Evolutionary conservation across 2,329 filamentous ascomycete genomes (phyloP).

Genomic region (Ascocoryne sarcoides): DNA sequence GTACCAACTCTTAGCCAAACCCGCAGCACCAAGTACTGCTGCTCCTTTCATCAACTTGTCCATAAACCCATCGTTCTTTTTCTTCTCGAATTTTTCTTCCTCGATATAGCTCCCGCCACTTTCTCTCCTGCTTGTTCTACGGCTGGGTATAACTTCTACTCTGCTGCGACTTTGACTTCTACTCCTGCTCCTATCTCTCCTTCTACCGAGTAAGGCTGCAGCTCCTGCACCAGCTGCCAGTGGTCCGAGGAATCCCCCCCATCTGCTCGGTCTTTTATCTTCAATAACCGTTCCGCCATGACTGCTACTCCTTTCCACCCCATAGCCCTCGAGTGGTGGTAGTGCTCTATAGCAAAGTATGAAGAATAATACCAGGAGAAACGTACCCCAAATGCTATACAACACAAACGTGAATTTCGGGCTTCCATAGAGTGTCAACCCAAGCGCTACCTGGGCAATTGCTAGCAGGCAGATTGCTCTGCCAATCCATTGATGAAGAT

Average conservation of each 20-base stretch:
- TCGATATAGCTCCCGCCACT: constrained; percentile 46
- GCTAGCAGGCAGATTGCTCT: constrained; percentile 70
- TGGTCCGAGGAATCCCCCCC: constrained; percentile 42
- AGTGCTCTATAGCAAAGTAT: constrained; percentile 63
- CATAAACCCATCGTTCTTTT: constrained; percentile 46
- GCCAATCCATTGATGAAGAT: constrained; percentile 80
- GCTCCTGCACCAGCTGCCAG: constrained; percentile 50
- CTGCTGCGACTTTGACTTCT: constrained; percentile 15
- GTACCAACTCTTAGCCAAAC: constrained; percentile 50
- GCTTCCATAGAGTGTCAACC: constrained; percentile 85
- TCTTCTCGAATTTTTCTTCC: constrained; percentile 51
- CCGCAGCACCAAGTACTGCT: constrained; percentile 53
- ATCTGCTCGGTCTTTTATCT: constrained; percentile 34
- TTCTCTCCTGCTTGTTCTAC: constrained; percentile 37
- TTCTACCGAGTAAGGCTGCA: constrained; percentile 40
- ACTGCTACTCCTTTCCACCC: constrained; percentile 31
- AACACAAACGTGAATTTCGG: constrained; percentile 78
- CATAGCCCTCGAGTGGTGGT: constrained; percentile 35
- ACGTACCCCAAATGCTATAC: constrained; percentile 68
- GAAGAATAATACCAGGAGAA: constrained; percentile 69
- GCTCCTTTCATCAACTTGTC: constrained; percentile 52
- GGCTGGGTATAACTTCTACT: constrained; percentile 44
- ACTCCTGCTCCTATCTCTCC: constrained; percentile 14
- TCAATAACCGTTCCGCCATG: constrained; percentile 40
- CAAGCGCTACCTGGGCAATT: constrained; percentile 79